A percentile compares a stretch with the other conserved stretches of the same genome.
These are phyloP conservation scores for Calonectria honghensis DNA, from an alignment of 2,329 filamentous ascomycete species.

Conservation along the genomic window DNA sequence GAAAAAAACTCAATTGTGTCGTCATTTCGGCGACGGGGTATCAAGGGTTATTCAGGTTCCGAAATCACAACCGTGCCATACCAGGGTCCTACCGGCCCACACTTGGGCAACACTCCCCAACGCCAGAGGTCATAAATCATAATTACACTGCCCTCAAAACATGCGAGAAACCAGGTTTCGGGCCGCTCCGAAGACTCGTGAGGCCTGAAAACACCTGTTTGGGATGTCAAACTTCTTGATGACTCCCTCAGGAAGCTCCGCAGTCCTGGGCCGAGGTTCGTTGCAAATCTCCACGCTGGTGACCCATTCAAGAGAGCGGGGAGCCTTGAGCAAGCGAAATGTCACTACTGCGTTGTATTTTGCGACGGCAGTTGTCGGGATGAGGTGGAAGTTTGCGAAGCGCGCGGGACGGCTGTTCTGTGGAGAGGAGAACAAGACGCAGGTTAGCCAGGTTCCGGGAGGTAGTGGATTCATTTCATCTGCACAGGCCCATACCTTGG, in stretches of 20 bases:
- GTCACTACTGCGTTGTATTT: not conserved
- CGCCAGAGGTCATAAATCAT: slow-evolving; percentile 7
- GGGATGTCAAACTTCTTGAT: not conserved
- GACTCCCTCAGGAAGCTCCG: not conserved
- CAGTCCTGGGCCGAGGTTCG: not conserved
- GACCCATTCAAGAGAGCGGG: not conserved
- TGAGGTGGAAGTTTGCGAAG: not conserved
- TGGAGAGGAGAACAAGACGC: not conserved
- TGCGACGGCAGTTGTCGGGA: not conserved
- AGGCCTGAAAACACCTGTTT: not conserved
- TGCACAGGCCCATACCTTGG: not conserved
- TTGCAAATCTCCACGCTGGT: slow-evolving; percentile 6
- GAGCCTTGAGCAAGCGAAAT: not conserved
- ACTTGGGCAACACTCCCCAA: slow-evolving; percentile 11
- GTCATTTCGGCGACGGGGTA: slow-evolving; percentile 10
- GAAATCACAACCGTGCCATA: slow-evolving; percentile 2
- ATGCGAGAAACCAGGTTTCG: not conserved
- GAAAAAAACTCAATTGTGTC: not conserved
- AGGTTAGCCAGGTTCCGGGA: not conserved
- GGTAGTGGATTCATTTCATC: not conserved
- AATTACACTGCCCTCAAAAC: not conserved
- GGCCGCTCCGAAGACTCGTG: not conserved
- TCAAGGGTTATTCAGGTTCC: slow-evolving; percentile 12
- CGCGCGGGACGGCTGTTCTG: slow-evolving; percentile 7
- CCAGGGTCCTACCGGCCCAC: slow-evolving; percentile 14